phyloP scores from a whole-genome alignment of 306 rosid species.

The Cucumis sativus region DNA sequence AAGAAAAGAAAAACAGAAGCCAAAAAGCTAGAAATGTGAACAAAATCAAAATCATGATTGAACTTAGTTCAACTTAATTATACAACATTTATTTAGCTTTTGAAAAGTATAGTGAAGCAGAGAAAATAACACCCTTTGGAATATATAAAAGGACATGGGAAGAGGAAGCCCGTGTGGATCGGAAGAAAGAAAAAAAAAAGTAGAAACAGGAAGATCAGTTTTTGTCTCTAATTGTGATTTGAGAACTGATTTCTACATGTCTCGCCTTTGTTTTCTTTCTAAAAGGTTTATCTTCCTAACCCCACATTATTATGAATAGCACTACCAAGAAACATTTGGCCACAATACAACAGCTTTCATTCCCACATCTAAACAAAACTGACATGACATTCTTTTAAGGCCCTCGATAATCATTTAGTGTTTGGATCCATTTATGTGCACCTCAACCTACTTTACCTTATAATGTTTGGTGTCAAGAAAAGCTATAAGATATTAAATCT shows the following conservation, averaged over 20 bases:
- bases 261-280: not conserved
- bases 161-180: not conserved
- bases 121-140: not conserved
- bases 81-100: not conserved
- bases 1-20: not conserved
- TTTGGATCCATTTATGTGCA: too few species aligned
- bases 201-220: not conserved
- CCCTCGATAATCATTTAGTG: too few species aligned
- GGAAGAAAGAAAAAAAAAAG: not conserved
- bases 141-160: not conserved
- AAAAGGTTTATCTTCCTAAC: not conserved
- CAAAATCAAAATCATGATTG: not conserved
- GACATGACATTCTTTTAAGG: too few species aligned
- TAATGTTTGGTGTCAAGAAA: too few species aligned
- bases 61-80: not conserved
- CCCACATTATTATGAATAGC: not conserved
- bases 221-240: not conserved
- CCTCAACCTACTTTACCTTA: too few species aligned
- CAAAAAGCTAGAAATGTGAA: not conserved
- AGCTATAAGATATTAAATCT: too few species aligned
- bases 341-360: not conserved
- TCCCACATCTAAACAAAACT: not conserved
- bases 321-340: not conserved
- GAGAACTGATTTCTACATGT: not conserved
- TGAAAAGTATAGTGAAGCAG: not conserved